Base-by-base conservation (phyloP, 495 filamentous ascomycete species). In the Xylaria castorea region DNA sequence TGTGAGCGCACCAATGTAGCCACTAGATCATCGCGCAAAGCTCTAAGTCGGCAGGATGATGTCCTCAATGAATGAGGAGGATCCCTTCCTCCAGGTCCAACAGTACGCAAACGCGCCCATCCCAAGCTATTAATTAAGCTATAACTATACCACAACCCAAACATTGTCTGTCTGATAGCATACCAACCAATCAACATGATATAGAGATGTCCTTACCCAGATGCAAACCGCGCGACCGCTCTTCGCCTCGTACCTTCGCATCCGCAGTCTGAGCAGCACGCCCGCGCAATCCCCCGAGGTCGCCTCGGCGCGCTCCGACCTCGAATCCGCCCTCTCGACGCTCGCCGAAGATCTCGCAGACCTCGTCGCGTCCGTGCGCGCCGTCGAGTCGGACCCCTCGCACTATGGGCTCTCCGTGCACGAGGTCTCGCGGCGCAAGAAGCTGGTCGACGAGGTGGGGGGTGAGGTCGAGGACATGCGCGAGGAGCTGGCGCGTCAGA, bases 11-110 rank as follows among this genome's bases (percentile, higher is more conserved):
- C 60, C 74, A 64, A 79, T 76, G 78, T 79, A 79, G 74, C 70
- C 69, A 25, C 63, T 75, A 76, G 72, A 78, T 75, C 74, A 75
- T 72, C 63, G 68, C 77, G 74, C 75, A 73, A 71, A 75, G 68
- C 72, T 75, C 70, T 67, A 77, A 76, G 65, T 71, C 75, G 61
- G 70, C 82, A 88, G 82, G 77, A 91, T 91, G 88, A 92, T 92
- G 90, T 89, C 89, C 81, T 91, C 87, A 64, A 92, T 89, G 55
- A 89, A 89, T 74, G 87, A 93, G 79, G 84, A 91, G 79, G 95
- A 98, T 77, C 95, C 95, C 34, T 98, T 97, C 86, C 91, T 97
- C 82, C 92, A 97, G 81, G 94, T 97, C 76, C 94, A 97, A 84
- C 88, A 92, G 93, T 95, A 83, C 68, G 66, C 72, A 68, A 18